Evolutionary conservation across 2,329 filamentous ascomycete species (phyloP), one percentile per base, ranked within the genome.

Genomic region (Cladosporium sp.): DNA sequence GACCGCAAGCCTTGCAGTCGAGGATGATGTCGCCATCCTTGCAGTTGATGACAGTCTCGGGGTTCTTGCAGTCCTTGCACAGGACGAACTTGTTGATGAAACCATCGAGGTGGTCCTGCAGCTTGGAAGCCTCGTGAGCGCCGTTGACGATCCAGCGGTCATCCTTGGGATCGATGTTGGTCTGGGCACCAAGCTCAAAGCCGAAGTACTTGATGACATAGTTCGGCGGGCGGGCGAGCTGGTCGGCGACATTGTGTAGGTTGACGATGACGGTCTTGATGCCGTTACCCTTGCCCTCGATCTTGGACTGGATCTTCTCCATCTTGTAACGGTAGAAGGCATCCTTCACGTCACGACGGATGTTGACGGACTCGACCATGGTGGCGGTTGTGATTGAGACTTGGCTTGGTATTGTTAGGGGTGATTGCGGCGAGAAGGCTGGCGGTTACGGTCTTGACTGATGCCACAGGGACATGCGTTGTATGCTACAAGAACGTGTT

Each of bases 281-380:
- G 70, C 93, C 93, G 78, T 98, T 98, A 63, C 93, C 93, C 77
- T 98, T 98, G 76, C 93, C 93, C 78, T 98, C 93, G 66, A 98
- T 95, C 82, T 98, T 98, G 73, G 93, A 95, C 80, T 95, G 89
- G 71, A 98, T 79, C 66, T 85, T 86, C 79, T 97, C 93, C 93
- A 98, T 98, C 84, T 98, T 98, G 85, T 98, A 98, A 74, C 93
- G 93, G 79, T 98, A 98, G 84, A 96, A 98, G 77, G 87, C 87
- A 78, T 98, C 93, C 80, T 86, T 86, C 78, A 95, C 86, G 87
- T 97, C 92, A 76, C 89, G 89, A 75, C 91, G 91, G 76, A 97
- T 91, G 77, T 98, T 98, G 83, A 98, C 81, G 78, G 48, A 50
- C 19, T 89, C 91, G 82, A 89, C 86, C 93, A 97, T 97, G 75